Percentiles rank a stretch among this genome's conserved stretches.
phyloP scores from a whole-genome alignment of 768 basidiomycete genomes.

The Dacryopinax primogenitus region DNA sequence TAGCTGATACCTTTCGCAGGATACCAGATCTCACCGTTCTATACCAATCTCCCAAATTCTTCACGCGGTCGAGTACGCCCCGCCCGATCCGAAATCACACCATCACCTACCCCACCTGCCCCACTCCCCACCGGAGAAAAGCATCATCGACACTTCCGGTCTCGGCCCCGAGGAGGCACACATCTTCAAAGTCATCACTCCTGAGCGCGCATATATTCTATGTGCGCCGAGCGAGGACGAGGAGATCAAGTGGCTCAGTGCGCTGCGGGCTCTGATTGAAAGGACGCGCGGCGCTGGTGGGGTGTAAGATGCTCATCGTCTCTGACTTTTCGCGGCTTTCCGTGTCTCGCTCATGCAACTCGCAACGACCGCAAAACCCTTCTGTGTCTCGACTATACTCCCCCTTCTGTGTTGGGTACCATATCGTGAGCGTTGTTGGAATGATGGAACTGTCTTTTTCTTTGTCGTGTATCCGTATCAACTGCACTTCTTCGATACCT shows the following conservation, averaged over 20 bases:
- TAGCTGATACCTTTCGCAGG: constrained; percentile 38
- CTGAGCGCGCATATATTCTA: constrained; percentile 74
- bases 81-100: constrained; percentile 2
- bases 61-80: constrained; percentile 71
- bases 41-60: constrained; percentile 76
- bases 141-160: background rate
- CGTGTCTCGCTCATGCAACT: background rate
- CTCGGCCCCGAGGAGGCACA: constrained; percentile 37
- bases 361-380: background rate
- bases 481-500: background rate
- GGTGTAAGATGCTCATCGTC: background rate
- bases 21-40: constrained; percentile 74
- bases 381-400: background rate
- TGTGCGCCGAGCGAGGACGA: constrained; percentile 96
- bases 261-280: constrained; percentile 80
- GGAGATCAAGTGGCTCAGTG: constrained; percentile 96
- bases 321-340: background rate
- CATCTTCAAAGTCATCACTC: constrained; percentile 93
- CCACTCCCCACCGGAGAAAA: constrained; percentile 6
- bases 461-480: background rate
- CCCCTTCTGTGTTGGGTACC: background rate
- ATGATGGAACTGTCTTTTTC: no score
- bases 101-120: constrained; percentile 6
- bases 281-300: constrained; percentile 36
- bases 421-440: background rate